Base-by-base conservation (phyloP, 2,329 filamentous ascomycete species). In the Penicillium crustosum region DNA sequence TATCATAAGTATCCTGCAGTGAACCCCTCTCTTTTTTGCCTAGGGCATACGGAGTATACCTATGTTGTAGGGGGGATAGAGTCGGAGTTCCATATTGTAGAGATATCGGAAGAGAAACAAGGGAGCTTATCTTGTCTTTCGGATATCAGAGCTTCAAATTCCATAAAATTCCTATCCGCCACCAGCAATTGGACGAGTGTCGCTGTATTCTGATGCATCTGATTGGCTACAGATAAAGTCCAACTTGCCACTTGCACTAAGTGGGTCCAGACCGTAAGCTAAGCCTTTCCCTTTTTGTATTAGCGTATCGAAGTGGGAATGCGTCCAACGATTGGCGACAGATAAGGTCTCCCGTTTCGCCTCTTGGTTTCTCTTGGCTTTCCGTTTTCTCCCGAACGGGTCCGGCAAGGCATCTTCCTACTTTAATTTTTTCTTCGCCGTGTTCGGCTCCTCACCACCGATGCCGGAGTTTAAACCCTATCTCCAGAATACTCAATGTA, bases 101-200 rank as follows among this genome's bases (percentile, higher is more conserved):
- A 27, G 52, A 15, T 12, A 39, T 33, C 47, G 27, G 12, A 10
- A 44, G 44, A 15, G n/a, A 48, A 48, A n/a, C 4, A 9, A 39
- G 19, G 19, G 42, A 27, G 29, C 47, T 50, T 51, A 48, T 59
- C 53, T 35, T 57, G 12, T 31, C 31, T 31, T 31, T n/a, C 21
- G 29, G 38, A 33, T 25, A 19, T 52, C 36, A 52, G 15, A 52
- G 27, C 38, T 23, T 27, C 39, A 35, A 23, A 19, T 43, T 27
- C 49, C 33, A 13, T 41, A 19, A 13, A 49, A 41, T 49, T n/a
- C 45, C 59, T 51, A 59, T 63, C 56, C 44, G 39, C 53, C 42
- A 51, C 49, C 44, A 47, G 49, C 59, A 62, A 65, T 64, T 64
- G 61, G 62, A 58, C 27, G n/a, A 52, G 17, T 48, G 50, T 41